A percentile compares a stretch with the other conserved stretches of the same genome.
These are phyloP conservation scores for Pseudonitzschia pungens DNA, from an alignment of 108 stramenopile genomes.

Conservation along the genomic window DNA sequence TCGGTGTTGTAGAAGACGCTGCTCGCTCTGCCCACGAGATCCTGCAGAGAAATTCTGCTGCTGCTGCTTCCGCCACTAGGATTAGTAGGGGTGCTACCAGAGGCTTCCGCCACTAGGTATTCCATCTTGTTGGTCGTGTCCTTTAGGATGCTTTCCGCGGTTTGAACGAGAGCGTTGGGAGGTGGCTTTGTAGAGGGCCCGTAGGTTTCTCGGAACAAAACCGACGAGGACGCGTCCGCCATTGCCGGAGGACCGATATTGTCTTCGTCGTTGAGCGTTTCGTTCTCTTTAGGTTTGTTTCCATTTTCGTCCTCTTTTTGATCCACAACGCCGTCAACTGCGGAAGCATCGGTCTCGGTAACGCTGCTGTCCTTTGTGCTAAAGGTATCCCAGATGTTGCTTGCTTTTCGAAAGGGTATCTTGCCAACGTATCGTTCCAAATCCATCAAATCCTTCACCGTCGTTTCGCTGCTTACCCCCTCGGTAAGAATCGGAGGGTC, in stretches of 20 bases:
- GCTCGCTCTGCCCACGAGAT: conserved; percentile 46
- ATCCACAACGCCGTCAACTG: not conserved
- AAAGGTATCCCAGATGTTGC: conserved; percentile 11
- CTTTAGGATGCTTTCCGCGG: conserved; percentile 45
- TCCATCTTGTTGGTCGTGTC: conserved; percentile 60
- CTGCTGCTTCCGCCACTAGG: conserved; percentile 40
- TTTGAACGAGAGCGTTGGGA: not conserved
- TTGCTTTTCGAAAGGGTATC: not conserved
- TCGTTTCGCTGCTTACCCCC: conserved; percentile 1
- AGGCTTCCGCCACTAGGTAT: conserved; percentile 47
- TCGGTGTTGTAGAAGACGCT: conserved; percentile 36
- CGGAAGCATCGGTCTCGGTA: not conserved
- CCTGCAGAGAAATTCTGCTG: conserved; percentile 33
- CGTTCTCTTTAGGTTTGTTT: not conserved
- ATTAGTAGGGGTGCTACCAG: conserved; percentile 45
- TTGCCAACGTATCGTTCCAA: conserved; percentile 3
- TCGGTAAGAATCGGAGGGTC: not conserved
- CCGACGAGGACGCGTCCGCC: not conserved
- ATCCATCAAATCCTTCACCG: conserved; percentile 15
- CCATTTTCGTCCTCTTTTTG: not conserved
- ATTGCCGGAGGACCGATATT: not conserved
- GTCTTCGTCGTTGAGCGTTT: not conserved
- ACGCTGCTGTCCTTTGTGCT: not conserved
- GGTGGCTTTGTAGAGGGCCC: not conserved
- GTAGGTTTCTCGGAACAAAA: not conserved